These are phyloP conservation scores for Claviceps arundinis DNA, from an alignment of 2,329 filamentous ascomycete genomes.

Conservation along the genomic window DNA sequence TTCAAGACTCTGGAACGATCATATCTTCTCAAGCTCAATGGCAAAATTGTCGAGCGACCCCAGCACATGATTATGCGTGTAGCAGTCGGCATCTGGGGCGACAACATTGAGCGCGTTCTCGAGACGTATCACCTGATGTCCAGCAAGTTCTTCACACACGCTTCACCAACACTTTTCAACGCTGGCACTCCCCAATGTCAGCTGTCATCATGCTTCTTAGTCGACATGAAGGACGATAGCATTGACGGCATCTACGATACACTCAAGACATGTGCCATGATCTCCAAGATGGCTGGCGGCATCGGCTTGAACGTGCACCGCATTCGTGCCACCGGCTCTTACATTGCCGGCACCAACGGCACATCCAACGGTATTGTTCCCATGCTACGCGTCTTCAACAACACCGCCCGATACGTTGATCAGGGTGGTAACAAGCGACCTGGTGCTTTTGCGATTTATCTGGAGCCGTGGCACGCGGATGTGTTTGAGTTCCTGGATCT, in stretches of 20 bases:
- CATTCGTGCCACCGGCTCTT: slow-evolving; percentile 93
- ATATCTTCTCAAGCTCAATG: slow-evolving; percentile 88
- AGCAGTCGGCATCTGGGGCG: slow-evolving; percentile 88
- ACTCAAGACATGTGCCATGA: slow-evolving; percentile 98
- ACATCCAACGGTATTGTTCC: slow-evolving; percentile 95
- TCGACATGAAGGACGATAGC: slow-evolving; percentile 99
- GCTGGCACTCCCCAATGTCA: slow-evolving; percentile 90
- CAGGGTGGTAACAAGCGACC: slow-evolving; percentile 99
- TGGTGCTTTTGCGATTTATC: slow-evolving; percentile 95
- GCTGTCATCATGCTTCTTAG: slow-evolving; percentile 94
- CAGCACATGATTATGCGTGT: slow-evolving; percentile 99
- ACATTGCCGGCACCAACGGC: slow-evolving; percentile 95
- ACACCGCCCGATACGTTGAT: slow-evolving; percentile 96
- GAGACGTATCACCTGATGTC: slow-evolving; percentile 99
- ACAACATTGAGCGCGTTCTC: slow-evolving; percentile 84
- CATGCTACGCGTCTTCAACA: slow-evolving; percentile 98
- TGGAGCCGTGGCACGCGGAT: slow-evolving; percentile 98
- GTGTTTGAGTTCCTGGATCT: slow-evolving; percentile 96
- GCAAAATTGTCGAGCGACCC: slow-evolving; percentile 91
- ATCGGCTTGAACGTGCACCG: slow-evolving; percentile 95
- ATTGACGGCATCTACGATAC: slow-evolving; percentile 99
- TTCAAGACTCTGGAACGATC: slow-evolving; percentile 99
- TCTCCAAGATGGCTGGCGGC: slow-evolving; percentile 97
- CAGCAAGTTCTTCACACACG: slow-evolving; percentile 95
- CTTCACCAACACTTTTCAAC: slow-evolving; percentile 95